Evolutionary conservation across 2,329 filamentous ascomycete species (phyloP), one percentile per base, ranked within the genome.

Genomic region (Colletotrichum costaricense): DNA sequence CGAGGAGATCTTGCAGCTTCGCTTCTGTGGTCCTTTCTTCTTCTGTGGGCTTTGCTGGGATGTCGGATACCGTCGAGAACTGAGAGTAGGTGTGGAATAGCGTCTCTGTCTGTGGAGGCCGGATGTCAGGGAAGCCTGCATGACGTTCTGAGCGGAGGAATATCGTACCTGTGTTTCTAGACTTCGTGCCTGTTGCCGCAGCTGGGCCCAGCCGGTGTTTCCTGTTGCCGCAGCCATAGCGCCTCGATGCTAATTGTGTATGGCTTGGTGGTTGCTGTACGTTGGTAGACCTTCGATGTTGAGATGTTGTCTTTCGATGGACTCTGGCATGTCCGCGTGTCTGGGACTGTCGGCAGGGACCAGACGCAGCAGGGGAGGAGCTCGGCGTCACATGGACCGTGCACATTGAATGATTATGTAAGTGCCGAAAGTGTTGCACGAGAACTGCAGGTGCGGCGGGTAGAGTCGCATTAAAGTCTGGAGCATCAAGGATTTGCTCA

Each of bases 61-160:
- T 93, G 78, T 93, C 94, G 22, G 93, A 86, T 72, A 93, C 91
- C 22, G 94, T 91, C 22, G 95, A 93, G 86, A 95, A 98, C 82
- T 98, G 96, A 19, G 97, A 97, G 82, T 98, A 99, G 74, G 90
- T 92, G 79, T 95, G 93, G 81, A 95, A 94, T 71, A 94, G 86
- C 74, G 90, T 91, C 84, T 98, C 95, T 59, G 95, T 97, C 95
- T 98, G 78, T 49, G 8, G 26, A 55, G n/a, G 33, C 28, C 65
- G 56, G 63, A 59, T 63, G 74, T 75, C 65, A 75, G 74, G 56
- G 57, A 64, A 66, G 28, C 64, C 60, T 42, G 64, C 28, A 6
- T 33, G 24, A 30, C 16, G 58, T 68, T 56, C 42, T 60, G 46
- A 49, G 38, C 49, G n/a, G 59, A 52, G 46, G n/a, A n/a, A 19